Conservation (phyloP, 805 yeast genomes). For the Jamesozyma piceae region DNA sequence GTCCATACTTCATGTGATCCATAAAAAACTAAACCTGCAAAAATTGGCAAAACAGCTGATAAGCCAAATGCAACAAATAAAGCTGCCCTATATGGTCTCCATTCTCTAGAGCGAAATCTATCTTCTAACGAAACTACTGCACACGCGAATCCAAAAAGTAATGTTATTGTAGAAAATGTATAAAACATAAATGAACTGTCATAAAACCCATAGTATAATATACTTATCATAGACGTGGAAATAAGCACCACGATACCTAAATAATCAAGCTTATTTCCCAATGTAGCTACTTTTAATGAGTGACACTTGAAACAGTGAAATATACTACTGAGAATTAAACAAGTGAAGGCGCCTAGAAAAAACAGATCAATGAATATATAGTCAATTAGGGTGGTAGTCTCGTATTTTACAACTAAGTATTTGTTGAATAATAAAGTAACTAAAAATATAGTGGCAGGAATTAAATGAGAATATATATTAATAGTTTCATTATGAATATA, state of each 20-base stretch:
- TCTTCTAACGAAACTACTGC: constrained; percentile 54
- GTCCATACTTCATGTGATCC: constrained; percentile 42
- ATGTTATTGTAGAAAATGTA: constrained; percentile 38
- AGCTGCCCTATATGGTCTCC: constrained; percentile 68
- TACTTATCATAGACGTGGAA: constrained; percentile 49
- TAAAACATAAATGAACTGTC: constrained; percentile 34
- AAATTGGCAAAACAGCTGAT: constrained; percentile 63
- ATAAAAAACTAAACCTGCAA: constrained; percentile 39
- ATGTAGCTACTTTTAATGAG: constrained; percentile 41
- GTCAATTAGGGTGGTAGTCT: constrained; percentile 36
- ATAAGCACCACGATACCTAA: constrained; percentile 64
- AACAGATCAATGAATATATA: constrained; percentile 28
- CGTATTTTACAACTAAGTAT: constrained; percentile 31
- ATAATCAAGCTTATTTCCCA: constrained; percentile 67
- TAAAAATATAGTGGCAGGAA: constrained; percentile 31
- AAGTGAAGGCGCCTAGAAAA: constrained; percentile 47
- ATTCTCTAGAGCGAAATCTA: constrained; percentile 56
- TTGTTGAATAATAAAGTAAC: constrained; percentile 21
- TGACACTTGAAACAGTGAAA: constrained; percentile 64
- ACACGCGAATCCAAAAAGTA: constrained; percentile 51
- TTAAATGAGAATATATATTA: constrained; percentile 59
- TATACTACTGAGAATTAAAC: constrained; percentile 53
- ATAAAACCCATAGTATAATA: constrained; percentile 39
- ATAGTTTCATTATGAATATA: constrained; percentile 67
- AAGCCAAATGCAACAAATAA: constrained; percentile 78